These are phyloP conservation scores for Vanrija humicola DNA, from an alignment of 1,284 basidiomycete species.

Conservation along the genomic window DNA sequence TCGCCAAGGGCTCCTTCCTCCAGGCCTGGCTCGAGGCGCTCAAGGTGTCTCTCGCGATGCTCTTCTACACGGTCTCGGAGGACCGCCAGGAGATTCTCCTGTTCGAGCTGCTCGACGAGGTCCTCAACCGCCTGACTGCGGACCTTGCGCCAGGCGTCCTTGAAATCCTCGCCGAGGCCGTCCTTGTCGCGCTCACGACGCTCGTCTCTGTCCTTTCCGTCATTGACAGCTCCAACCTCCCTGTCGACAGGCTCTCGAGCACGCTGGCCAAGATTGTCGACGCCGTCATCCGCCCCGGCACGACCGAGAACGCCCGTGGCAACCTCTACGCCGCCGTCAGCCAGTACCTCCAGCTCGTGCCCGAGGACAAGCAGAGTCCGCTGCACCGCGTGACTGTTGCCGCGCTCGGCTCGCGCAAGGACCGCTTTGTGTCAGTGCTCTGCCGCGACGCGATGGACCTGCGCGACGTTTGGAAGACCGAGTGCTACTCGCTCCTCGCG, in stretches of 20 bases:
- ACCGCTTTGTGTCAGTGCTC: constrained; percentile 71
- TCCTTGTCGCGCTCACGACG: constrained; percentile 77
- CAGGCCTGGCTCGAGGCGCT: constrained; percentile 77
- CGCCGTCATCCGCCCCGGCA: constrained; percentile 70
- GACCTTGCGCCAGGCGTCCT: constrained; percentile 65
- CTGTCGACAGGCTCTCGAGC: constrained; percentile 70
- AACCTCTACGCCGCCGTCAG: constrained; percentile 90
- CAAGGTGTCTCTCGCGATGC: constrained; percentile 76
- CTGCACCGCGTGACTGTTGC: constrained; percentile 63
- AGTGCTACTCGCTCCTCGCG: constrained; percentile 58
- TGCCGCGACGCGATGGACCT: constrained; percentile 90
- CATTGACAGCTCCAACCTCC: constrained; percentile 63
- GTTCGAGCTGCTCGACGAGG: constrained; percentile 77
- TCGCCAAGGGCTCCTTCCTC: constrained; percentile 66
- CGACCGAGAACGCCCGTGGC: constrained; percentile 85
- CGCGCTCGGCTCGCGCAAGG: constrained; percentile 56
- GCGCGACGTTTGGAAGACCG: constrained; percentile 93
- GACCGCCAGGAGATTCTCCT: constrained; percentile 78
- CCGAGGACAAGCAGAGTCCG: constrained; percentile 10
- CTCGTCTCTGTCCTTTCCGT: constrained; percentile 62
- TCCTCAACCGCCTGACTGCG: constrained; percentile 52
- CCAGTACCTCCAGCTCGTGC: constrained; percentile 74
- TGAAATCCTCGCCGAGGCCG: constrained; percentile 73
- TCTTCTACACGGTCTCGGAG: constrained; percentile 68
- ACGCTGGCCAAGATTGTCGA: constrained; percentile 75